phyloP scores from a whole-genome alignment of 106 monocot species.

The Dioscorea alata region DNA sequence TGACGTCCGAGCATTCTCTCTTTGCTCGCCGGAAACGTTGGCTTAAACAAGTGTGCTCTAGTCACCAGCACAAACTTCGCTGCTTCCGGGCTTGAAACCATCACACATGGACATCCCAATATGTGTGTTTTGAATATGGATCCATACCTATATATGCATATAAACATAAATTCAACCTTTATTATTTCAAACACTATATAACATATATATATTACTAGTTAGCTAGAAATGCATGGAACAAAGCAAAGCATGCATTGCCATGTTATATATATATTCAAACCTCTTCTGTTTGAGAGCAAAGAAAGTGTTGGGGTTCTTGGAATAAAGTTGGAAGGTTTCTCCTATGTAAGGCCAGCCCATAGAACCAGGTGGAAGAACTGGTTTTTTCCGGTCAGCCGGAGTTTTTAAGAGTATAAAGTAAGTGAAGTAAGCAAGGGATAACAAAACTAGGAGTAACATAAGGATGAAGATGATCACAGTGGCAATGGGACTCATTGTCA shows the following conservation, averaged over 20 bases:
- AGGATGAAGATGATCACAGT: no score
- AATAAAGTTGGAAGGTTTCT: conserved; percentile 54
- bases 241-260: no score
- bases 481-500: no score
- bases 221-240: no score
- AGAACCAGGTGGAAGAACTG: conserved; percentile 42
- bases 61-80: conserved; percentile 80
- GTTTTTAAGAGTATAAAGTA: not conserved
- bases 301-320: conserved; percentile 49
- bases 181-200: no score
- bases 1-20: conserved; percentile 80
- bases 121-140: conserved; percentile 86
- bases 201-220: no score
- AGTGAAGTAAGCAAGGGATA: not conserved
- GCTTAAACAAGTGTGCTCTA: conserved; percentile 79
- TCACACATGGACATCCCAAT: conserved; percentile 73
- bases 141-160: conserved; percentile 34
- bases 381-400: conserved; percentile 1
- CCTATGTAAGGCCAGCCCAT: conserved; percentile 62
- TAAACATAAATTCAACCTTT: no score
- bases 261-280: not conserved
- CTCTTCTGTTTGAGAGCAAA: conserved; percentile 47
- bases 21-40: conserved; percentile 90
- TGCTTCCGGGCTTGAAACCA: conserved; percentile 72
- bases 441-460: not conserved